Conservation (phyloP, 2,329 filamentous ascomycete species). For the Neofusicoccum parvum region DNA sequence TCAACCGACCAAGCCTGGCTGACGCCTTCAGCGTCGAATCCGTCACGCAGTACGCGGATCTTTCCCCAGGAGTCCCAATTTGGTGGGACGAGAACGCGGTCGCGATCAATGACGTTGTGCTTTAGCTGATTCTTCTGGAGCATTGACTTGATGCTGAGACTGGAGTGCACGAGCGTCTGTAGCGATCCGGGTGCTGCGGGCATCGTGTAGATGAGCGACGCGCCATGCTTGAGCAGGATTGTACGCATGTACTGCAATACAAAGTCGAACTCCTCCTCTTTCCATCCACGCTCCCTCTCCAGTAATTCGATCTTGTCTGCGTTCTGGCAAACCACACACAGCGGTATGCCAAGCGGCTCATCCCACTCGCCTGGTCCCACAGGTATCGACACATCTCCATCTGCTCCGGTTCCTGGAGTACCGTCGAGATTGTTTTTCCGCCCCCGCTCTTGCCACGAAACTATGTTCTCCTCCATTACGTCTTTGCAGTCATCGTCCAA, state of each 20-base stretch:
- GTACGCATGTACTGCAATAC: conserved; percentile 92
- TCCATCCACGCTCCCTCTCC: conserved; percentile 89
- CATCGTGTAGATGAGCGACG: conserved; percentile 56
- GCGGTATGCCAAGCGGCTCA: conserved; percentile 79
- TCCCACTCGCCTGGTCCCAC: conserved; percentile 92
- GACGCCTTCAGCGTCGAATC: conserved; percentile 86
- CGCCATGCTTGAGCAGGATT: conserved; percentile 74
- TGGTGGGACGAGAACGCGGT: conserved; percentile 90
- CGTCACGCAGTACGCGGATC: conserved; percentile 86
- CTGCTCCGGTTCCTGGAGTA: conserved; percentile 9
- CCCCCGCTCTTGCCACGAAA: conserved; percentile 68
- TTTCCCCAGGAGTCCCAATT: conserved; percentile 99
- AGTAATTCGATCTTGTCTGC: conserved; percentile 89
- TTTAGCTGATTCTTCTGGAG: conserved; percentile 53
- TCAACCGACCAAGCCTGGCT: conserved; percentile 86
- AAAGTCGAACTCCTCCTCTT: conserved; percentile 95
- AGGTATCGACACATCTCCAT: conserved; percentile 69
- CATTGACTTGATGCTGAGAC: conserved; percentile 81
- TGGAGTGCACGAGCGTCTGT: conserved; percentile 79
- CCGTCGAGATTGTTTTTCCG: conserved; percentile 24
- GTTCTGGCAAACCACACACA: conserved; percentile 96
- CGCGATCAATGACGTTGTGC: conserved; percentile 86
- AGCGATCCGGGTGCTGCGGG: conserved; percentile 67
- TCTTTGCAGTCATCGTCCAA: conserved; percentile 76
- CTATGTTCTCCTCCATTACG: conserved; percentile 84